Evolutionary conservation across 75 land plant genomes (phyloP).

Genomic region (Selaginella tamariscina): DNA sequence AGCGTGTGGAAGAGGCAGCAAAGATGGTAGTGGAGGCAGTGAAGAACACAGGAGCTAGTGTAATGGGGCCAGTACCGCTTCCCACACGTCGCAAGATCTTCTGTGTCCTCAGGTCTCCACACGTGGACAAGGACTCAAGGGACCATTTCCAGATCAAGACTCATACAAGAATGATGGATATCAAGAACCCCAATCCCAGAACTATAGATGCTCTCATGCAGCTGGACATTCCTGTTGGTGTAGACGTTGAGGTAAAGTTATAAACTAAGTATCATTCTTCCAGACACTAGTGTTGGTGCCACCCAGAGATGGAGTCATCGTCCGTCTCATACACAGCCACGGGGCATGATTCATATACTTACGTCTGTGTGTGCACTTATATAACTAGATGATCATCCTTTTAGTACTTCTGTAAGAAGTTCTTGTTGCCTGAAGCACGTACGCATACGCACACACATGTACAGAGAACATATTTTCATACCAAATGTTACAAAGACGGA

Average conservation of each 20-base stretch:
- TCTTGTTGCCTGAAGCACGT: too few species aligned
- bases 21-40: conserved; percentile 94
- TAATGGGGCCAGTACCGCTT: conserved; percentile 90
- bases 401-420: too few species aligned
- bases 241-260: conserved; percentile 81
- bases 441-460: too few species aligned
- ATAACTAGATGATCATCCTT: too few species aligned
- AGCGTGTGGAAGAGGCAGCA: conserved; percentile 70
- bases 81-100: conserved; percentile 76
- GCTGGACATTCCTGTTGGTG: conserved; percentile 83
- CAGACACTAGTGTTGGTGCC: too few species aligned
- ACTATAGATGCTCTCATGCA: conserved; percentile 93
- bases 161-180: conserved; percentile 78
- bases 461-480: too few species aligned
- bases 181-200: conserved; percentile 71
- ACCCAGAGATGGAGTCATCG: too few species aligned
- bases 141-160: conserved; percentile 88
- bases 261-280: too few species aligned
- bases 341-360: too few species aligned
- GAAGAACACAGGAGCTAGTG: conserved; percentile 62
- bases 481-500: too few species aligned
- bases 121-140: conserved; percentile 75
- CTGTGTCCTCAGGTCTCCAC: conserved; percentile 93
- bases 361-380: too few species aligned
- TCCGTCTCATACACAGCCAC: too few species aligned